Conservation (phyloP, 2,329 filamentous ascomycete genomes). For the Talaromyces piceae region DNA sequence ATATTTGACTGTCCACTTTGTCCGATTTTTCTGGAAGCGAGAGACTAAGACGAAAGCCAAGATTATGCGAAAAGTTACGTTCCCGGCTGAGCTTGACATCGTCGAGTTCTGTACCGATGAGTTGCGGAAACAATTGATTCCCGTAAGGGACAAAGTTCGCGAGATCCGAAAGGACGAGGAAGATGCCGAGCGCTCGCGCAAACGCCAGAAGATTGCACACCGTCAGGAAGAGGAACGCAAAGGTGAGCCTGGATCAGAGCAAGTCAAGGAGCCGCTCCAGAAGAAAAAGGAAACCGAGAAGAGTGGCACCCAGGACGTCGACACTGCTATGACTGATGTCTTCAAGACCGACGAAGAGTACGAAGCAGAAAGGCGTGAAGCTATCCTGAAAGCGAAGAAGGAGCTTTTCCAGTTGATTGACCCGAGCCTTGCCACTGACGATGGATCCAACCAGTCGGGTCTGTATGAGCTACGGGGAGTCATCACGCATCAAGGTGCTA, state of each 20-base stretch:
- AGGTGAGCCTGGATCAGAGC: constrained; percentile 25
- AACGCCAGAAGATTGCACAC: constrained; percentile 72
- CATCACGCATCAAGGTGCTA: constrained; percentile 92
- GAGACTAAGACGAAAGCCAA: constrained; percentile 97
- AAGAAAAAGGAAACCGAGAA: constrained; percentile 46
- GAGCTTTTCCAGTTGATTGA: constrained; percentile 74
- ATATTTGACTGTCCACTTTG: constrained; percentile 93
- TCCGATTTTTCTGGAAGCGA: constrained; percentile 96
- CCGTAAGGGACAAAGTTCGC: constrained; percentile 91
- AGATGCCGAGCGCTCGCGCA: constrained; percentile 83
- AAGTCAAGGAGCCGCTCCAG: constrained; percentile 35
- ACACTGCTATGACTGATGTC: constrained; percentile 63
- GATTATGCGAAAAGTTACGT: constrained; percentile 98
- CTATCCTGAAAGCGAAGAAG: constrained; percentile 74
- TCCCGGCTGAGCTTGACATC: constrained; percentile 85
- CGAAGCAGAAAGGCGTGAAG: constrained; percentile 72
- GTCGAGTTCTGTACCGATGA: constrained; percentile 95
- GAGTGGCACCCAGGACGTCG: constrained; percentile 52
- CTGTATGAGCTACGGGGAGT: constrained; percentile 91
- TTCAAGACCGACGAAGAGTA: constrained; percentile 94
- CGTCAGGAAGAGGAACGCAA: constrained; percentile 48
- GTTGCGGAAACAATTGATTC: constrained; percentile 71
- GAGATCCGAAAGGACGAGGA: constrained; percentile 92
- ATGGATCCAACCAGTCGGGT: constrained; percentile 84
- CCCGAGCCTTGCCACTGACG: constrained; percentile 65